These are phyloP conservation scores for Pythium dissimile DNA, from an alignment of 352 stramenopile species.

Conservation along the genomic window DNA sequence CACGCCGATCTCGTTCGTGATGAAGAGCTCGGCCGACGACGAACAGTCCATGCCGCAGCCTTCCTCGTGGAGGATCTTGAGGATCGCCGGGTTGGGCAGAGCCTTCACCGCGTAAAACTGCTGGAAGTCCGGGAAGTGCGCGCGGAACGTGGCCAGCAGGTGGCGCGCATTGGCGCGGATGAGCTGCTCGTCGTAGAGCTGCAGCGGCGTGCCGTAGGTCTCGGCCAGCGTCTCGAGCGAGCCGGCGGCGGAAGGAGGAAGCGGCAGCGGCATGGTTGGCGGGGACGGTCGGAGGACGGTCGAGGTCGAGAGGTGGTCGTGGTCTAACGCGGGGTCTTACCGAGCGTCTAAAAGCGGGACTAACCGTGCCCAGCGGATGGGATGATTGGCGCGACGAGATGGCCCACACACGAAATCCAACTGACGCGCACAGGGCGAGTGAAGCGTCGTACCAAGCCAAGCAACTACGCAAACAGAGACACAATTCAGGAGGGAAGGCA, in stretches of 20 bases:
- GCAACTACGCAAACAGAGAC: slow-evolving; percentile 13
- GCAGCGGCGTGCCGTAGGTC: slow-evolving; percentile 81
- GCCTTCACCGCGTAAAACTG: slow-evolving; percentile 90
- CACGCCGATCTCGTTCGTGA: slow-evolving; percentile 70
- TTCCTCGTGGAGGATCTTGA: slow-evolving; percentile 79
- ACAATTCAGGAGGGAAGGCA: background rate
- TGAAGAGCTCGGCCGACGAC: slow-evolving; percentile 80
- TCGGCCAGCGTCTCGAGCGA: slow-evolving; percentile 63
- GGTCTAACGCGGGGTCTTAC: background rate
- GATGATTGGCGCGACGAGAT: background rate
- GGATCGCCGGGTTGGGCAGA: slow-evolving; percentile 85
- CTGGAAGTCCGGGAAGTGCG: slow-evolving; percentile 79
- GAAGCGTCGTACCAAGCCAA: no score
- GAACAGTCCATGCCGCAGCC: slow-evolving; percentile 90
- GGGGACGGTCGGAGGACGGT: background rate
- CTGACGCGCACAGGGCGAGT: no score
- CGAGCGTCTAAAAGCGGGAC: background rate
- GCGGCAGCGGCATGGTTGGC: slow-evolving; percentile 52
- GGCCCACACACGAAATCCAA: no score
- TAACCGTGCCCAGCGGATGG: background rate
- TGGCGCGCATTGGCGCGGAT: slow-evolving; percentile 77
- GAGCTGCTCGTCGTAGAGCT: slow-evolving; percentile 86
- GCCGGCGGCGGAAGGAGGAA: slow-evolving; percentile 32
- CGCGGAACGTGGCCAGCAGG: slow-evolving; percentile 68
- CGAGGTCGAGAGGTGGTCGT: no score